Evolutionary conservation across 495 filamentous ascomycete species (phyloP).

Genomic region (Aspergillus ellipticus): DNA sequence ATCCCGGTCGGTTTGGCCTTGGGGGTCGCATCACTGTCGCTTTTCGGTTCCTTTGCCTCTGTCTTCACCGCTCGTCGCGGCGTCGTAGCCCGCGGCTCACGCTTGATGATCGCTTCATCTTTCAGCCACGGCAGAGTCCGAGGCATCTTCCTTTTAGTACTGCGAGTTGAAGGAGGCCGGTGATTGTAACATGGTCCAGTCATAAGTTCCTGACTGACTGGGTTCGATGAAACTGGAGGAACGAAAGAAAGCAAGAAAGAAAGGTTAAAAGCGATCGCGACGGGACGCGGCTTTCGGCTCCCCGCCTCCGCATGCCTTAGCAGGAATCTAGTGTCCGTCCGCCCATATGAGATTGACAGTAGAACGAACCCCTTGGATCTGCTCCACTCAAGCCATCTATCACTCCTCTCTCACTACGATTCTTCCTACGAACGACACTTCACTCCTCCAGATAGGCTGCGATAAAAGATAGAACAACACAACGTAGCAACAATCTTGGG

Average conservation of each 20-base stretch:
- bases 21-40: neutral
- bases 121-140: slow-evolving; percentile 41
- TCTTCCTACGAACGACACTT: too few species aligned
- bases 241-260: neutral
- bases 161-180: neutral
- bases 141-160: slow-evolving; percentile 27
- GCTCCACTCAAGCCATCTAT: too few species aligned
- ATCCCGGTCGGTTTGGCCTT: neutral
- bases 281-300: slow-evolving; percentile 6
- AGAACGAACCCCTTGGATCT: neutral
- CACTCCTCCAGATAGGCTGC: too few species aligned
- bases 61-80: slow-evolving; percentile 9
- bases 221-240: too few species aligned
- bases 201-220: too few species aligned
- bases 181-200: too few species aligned
- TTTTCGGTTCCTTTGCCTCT: neutral
- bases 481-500: slow-evolving; percentile 3
- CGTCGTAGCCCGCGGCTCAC: neutral
- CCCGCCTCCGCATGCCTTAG: slow-evolving; percentile 10
- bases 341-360: neutral
- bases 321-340: too few species aligned
- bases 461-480: neutral
- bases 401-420: too few species aligned
- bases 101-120: slow-evolving; percentile 6
- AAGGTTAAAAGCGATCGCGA: too few species aligned